Evolutionary conservation across 768 basidiomycete genomes (phyloP), one percentile per base, ranked within the genome.

Genomic region (Tylopilus cervinicoccineus): DNA sequence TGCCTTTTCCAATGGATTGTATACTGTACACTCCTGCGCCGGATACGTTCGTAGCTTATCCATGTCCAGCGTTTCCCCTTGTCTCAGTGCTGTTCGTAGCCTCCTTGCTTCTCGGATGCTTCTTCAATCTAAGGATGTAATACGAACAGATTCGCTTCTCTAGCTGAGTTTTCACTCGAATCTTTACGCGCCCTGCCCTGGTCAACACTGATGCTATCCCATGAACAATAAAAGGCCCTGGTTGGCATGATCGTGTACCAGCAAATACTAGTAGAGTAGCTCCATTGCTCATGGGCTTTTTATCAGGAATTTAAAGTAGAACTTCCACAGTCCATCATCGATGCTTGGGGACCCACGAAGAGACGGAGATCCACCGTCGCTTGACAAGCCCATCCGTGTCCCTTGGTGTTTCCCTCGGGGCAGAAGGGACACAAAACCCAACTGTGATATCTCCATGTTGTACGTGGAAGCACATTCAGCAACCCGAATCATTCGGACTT

Each of bases 101-200:
- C 38, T 67, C 12, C 53, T 64, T 10, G 52, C 60, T 27, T 57
- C 50, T 38, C 54, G 65, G 19, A 67, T 64, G n/a, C 19, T 58
- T 64, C 27, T 67, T 64, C 55, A 60, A 55, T 34, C 63, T 67
- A 5, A 52, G 45, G 20, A 37, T 54, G 22, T 60, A 57, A 24
- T 54, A 60, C 29, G 36, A 24, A 33, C 32, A 42, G 16, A 23
- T 17, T 0, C 36, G 19, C 6, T 23, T 17, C 12, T 16, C 9
- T 2, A 27, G 9, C 33, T 0, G 51, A 32, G 2, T 2, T 42
- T 13, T 38, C 55, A 7, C 55, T 62, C 0, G 43, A 24, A 11
- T 22, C 48, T 5, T 22, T 61, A 36, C 53, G 23, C 7, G 53
- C 28, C 33, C 47, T 31, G 4, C 5, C 31, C 23, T 22, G 17